phyloP scores from a whole-genome alignment of 805 yeast genomes.

The Maudiozyma serrabonitensis region DNA sequence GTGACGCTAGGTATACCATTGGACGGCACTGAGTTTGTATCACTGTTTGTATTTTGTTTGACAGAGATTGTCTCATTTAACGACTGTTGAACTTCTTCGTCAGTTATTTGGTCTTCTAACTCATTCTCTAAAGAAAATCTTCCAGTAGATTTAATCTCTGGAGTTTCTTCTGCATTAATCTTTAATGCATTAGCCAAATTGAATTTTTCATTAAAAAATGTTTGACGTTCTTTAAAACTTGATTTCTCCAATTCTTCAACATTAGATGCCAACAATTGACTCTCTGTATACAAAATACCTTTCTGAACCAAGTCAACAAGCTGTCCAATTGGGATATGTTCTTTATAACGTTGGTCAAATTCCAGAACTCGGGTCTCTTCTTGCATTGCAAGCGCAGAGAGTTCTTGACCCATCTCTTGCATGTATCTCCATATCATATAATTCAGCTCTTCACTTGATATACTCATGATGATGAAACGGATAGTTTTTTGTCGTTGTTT shows the following conservation, averaged over 20 bases:
- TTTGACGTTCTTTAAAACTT: constrained; percentile 12
- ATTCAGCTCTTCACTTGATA: constrained; percentile 76
- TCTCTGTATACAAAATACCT: constrained; percentile 71
- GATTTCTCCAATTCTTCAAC: constrained; percentile 15
- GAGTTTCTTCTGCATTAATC: constrained; percentile 30
- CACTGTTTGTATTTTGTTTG: neutral
- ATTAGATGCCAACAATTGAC: constrained; percentile 45
- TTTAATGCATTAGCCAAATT: constrained; percentile 48
- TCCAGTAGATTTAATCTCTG: constrained; percentile 23
- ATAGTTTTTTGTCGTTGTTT: neutral
- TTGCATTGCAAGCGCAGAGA: constrained; percentile 72
- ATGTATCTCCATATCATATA: constrained; percentile 88
- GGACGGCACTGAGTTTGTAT: neutral
- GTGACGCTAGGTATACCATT: neutral
- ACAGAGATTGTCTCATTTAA: neutral
- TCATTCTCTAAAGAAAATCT: constrained; percentile 22
- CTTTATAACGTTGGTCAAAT: constrained; percentile 42
- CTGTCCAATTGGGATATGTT: constrained; percentile 63
- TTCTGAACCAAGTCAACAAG: constrained; percentile 75
- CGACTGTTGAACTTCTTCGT: constrained; percentile 1
- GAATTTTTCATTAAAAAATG: constrained; percentile 28
- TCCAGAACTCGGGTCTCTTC: constrained; percentile 57
- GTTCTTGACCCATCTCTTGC: constrained; percentile 71
- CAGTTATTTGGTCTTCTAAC: constrained; percentile 3
- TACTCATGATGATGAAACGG: constrained; percentile 47